Evolutionary conservation across 805 yeast genomes (phyloP).

Genomic region (Wickerhamiella slavikovae): DNA sequence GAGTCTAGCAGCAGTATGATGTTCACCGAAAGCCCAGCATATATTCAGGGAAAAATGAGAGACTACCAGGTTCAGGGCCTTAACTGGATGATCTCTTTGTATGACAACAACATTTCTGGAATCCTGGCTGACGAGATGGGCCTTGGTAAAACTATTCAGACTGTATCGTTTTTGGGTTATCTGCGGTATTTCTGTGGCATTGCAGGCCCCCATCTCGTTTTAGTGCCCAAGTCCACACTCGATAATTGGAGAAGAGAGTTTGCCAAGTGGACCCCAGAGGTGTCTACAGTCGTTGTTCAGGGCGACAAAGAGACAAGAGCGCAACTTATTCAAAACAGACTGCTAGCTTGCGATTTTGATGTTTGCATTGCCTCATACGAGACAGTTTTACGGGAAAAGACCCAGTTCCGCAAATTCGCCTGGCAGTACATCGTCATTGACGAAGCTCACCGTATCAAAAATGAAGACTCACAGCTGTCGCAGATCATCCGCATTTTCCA

Average conservation of each 20-base stretch:
- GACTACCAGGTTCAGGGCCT: conserved; percentile 90
- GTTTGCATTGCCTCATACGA: conserved; percentile 83
- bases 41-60: conserved; percentile 52
- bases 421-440: conserved; percentile 93
- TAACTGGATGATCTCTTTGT: conserved; percentile 79
- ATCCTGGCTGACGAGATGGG: conserved; percentile 98
- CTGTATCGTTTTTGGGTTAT: conserved; percentile 80
- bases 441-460: conserved; percentile 92
- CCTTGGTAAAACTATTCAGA: conserved; percentile 85
- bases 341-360: conserved; percentile 65
- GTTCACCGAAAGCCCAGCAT: conserved; percentile 73
- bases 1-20: conserved; percentile 35
- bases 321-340: conserved; percentile 32
- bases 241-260: conserved; percentile 96
- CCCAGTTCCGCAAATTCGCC: conserved; percentile 54
- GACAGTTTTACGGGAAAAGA: conserved; percentile 77
- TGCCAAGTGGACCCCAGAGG: conserved; percentile 90
- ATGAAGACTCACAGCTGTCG: conserved; percentile 78
- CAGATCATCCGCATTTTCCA: conserved; percentile 81
- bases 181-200: conserved; percentile 56
- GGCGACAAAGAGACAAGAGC: conserved; percentile 74
- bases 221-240: conserved; percentile 87
- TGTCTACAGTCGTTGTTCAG: conserved; percentile 62
- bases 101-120: conserved; percentile 78
- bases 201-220: conserved; percentile 77